Evolutionary conservation across 1,284 basidiomycete genomes (phyloP).

Genomic region (Apiotrichum porosum): DNA sequence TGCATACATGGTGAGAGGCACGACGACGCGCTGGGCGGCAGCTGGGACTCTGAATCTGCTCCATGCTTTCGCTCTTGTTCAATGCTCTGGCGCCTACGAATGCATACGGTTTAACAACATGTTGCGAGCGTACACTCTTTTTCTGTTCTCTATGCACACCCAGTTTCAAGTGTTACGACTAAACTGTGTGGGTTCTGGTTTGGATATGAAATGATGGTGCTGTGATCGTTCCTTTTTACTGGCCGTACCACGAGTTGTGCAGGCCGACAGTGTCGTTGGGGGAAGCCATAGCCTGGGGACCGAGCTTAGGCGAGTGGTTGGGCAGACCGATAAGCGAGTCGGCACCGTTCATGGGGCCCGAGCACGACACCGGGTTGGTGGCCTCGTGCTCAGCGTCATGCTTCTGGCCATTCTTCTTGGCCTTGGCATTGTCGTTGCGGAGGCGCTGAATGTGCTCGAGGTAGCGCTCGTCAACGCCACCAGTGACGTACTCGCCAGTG

Average conservation of each 20-base stretch:
- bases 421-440: constrained; percentile 79
- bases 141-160: constrained; percentile 5
- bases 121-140: too few relatives aligned
- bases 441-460: constrained; percentile 69
- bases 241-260: constrained; percentile 47
- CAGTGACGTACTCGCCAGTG: constrained; percentile 93
- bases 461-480: constrained; percentile 86
- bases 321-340: constrained; percentile 47
- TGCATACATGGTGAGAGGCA: too few relatives aligned
- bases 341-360: constrained; percentile 47
- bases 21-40: too few relatives aligned
- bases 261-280: constrained; percentile 48
- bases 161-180: background rate
- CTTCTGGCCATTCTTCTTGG: constrained; percentile 39
- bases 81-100: too few relatives aligned
- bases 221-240: constrained; percentile 1
- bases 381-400: constrained; percentile 31
- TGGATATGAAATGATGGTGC: background rate
- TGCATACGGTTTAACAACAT: constrained; percentile 7
- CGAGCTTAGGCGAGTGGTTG: constrained; percentile 48
- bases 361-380: constrained; percentile 28
- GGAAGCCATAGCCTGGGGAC: constrained; percentile 30
- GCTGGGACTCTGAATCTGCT: too few relatives aligned
- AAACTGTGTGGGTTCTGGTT: background rate
- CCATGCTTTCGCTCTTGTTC: too few relatives aligned